phyloP scores from a whole-genome alignment of 345 rosid genomes.

The Euphorbia peplus region DNA sequence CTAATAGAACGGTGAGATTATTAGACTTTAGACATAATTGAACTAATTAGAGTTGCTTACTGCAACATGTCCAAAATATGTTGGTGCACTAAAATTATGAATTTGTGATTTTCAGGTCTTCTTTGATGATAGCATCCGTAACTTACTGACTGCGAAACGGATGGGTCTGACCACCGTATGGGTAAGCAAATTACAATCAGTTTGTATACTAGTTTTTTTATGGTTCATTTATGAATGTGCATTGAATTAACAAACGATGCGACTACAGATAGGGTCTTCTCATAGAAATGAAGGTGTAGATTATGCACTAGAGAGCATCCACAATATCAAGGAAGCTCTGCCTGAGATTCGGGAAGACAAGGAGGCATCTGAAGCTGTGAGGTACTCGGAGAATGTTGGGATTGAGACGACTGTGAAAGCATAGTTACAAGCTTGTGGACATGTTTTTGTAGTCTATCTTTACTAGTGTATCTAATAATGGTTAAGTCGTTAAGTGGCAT shows the following conservation, averaged over 20 bases:
- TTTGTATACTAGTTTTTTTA: neutral
- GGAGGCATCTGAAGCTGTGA: constrained; percentile 43
- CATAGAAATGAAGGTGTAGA: constrained; percentile 60
- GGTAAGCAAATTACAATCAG: constrained; percentile 15
- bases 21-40: neutral
- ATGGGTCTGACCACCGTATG: constrained; percentile 21
- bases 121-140: constrained; percentile 29
- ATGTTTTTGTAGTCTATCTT: neutral
- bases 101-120: constrained; percentile 17
- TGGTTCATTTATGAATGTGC: no score
- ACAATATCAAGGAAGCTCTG: constrained; percentile 74
- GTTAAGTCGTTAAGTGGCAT: neutral
- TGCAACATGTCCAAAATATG: no score
- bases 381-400: constrained; percentile 45
- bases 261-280: constrained; percentile 59
- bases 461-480: neutral
- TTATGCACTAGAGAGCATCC: constrained; percentile 71
- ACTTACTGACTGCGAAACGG: constrained; percentile 16
- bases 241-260: neutral
- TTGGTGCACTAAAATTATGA: neutral
- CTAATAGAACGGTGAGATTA: constrained; percentile 64
- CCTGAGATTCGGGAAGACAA: constrained; percentile 63
- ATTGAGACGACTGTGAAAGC: constrained; percentile 64
- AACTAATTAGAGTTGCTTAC: neutral
- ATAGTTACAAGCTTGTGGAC: constrained; percentile 36